These are phyloP conservation scores for Phytopythium delawarense DNA, from an alignment of 352 stramenopile species.

Conservation along the genomic window DNA sequence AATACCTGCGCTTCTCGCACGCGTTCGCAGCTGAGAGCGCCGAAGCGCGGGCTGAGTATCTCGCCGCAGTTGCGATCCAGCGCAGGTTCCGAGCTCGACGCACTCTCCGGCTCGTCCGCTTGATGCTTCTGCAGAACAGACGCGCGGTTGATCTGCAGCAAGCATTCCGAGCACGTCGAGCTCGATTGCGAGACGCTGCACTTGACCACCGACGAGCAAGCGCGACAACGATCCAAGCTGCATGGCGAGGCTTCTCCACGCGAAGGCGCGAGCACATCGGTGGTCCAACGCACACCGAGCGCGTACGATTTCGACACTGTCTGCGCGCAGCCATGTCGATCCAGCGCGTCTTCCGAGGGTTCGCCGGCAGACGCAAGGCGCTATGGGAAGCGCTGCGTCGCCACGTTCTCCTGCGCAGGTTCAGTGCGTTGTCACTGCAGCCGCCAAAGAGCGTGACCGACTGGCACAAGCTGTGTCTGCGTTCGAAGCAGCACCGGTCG, in stretches of 20 bases:
- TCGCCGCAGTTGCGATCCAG: slow-evolving; percentile 55
- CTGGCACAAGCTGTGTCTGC: slow-evolving; percentile 18
- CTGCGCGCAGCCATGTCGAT: slow-evolving; percentile 32
- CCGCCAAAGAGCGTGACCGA: background rate
- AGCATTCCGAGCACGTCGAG: slow-evolving; percentile 54
- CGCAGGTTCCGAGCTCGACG: slow-evolving; percentile 48
- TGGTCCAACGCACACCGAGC: slow-evolving; percentile 14
- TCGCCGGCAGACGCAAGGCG: slow-evolving; percentile 24
- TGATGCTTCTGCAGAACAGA: slow-evolving; percentile 55
- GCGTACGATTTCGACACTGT: slow-evolving; percentile 17
- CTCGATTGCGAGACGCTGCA: slow-evolving; percentile 25
- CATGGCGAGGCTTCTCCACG: slow-evolving; percentile 31
- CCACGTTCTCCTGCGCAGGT: background rate
- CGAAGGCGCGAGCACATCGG: slow-evolving; percentile 29
- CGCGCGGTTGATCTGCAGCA: slow-evolving; percentile 56
- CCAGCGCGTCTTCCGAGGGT: slow-evolving; percentile 59
- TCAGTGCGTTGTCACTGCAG: background rate
- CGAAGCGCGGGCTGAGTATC: slow-evolving; percentile 39
- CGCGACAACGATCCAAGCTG: slow-evolving; percentile 49
- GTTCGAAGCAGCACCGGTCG: slow-evolving; percentile 24
- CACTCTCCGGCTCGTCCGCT: slow-evolving; percentile 35
- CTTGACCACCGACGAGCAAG: slow-evolving; percentile 30
- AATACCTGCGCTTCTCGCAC: slow-evolving; percentile 72
- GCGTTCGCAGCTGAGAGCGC: slow-evolving; percentile 61
- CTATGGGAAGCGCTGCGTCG: slow-evolving; percentile 42